Evolutionary conservation across 805 yeast genomes (phyloP).

Genomic region (Saccharomycopsis sp.): DNA sequence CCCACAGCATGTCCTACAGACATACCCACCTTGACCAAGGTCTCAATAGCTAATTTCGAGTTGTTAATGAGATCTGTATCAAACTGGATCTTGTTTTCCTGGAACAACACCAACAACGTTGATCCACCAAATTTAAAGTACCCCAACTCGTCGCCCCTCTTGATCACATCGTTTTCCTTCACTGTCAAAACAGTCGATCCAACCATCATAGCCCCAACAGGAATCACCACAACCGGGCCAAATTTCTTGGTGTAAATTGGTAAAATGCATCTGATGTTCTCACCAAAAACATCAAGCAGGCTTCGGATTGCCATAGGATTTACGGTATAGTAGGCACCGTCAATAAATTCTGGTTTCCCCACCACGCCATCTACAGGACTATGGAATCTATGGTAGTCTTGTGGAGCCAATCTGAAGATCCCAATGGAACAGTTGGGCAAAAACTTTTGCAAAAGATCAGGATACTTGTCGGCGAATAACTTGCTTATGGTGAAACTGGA

Average conservation of each 20-base stretch:
- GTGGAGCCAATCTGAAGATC: conserved; percentile 89
- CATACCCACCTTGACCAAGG: conserved; percentile 85
- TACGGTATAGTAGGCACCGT: conserved; percentile 92
- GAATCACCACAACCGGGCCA: conserved; percentile 69
- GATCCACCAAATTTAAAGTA: conserved; percentile 97
- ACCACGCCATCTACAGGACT: conserved; percentile 74
- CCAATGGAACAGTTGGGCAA: conserved; percentile 55
- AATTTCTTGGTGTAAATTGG: conserved; percentile 72
- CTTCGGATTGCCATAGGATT: conserved; percentile 96
- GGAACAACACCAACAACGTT: conserved; percentile 66
- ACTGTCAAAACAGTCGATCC: conserved; percentile 79
- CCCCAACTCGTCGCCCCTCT: conserved; percentile 80
- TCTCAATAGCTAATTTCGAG: conserved; percentile 66
- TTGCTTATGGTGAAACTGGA: conserved; percentile 60
- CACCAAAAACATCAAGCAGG: conserved; percentile 85
- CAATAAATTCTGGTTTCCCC: conserved; percentile 59
- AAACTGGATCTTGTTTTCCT: conserved; percentile 42
- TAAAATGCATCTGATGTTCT: conserved; percentile 71
- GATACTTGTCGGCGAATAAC: conserved; percentile 42
- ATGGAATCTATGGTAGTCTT: conserved; percentile 93
- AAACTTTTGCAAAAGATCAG: conserved; percentile 34
- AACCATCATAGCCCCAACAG: conserved; percentile 99
- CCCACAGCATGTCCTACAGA: conserved; percentile 72
- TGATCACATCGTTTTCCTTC: conserved; percentile 47
- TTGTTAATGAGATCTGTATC: conserved; percentile 71